Conservation (phyloP, 139 green algal genomes). For the Closterium sp. region DNA sequence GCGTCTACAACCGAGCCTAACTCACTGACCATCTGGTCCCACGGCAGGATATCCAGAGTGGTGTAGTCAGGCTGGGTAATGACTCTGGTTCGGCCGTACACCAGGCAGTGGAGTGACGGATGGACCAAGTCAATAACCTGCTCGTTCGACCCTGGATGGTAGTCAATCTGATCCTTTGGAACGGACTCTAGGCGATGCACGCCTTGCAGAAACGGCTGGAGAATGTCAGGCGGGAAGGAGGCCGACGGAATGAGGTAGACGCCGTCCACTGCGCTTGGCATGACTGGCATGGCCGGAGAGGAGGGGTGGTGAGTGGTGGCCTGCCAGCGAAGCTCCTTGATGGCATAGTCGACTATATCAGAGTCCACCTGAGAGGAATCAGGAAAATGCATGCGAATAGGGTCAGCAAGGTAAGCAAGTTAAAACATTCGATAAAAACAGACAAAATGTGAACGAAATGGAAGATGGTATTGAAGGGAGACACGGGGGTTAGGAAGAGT, state of each 20-base stretch:
- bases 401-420: no score
- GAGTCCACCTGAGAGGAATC: not conserved
- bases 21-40: not conserved
- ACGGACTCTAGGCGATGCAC: not conserved
- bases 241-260: not conserved
- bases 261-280: not conserved
- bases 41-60: not conserved
- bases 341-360: not conserved
- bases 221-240: not conserved
- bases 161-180: not conserved
- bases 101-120: not conserved
- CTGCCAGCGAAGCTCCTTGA: not conserved
- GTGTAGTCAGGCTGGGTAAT: not conserved
- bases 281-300: not conserved
- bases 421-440: no score
- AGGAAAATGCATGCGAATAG: not conserved
- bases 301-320: not conserved
- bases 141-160: not conserved
- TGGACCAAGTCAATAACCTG: not conserved
- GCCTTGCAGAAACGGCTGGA: not conserved
- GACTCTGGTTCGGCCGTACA: not conserved
- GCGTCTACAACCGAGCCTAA: not conserved
- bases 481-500: no score
- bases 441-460: no score
- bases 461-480: no score